A percentile compares a stretch with the other conserved stretches of the same genome.
Evolutionary conservation across 179 eudicot species (phyloP).

Genomic region (Silene noctiflora): DNA sequence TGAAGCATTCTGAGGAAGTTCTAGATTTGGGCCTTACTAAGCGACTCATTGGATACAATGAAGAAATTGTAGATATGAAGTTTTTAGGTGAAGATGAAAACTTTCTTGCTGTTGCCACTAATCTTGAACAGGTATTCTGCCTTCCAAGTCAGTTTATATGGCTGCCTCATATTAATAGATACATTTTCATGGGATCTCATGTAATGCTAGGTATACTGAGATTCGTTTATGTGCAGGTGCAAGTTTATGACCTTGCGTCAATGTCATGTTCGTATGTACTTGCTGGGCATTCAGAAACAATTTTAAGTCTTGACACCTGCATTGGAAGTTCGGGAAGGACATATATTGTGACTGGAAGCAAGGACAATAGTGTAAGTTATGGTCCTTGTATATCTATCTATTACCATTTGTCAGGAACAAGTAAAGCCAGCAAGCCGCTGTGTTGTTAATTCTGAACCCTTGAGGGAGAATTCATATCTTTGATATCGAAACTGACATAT

Average conservation of each 20-base stretch:
- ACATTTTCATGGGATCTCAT: neutral
- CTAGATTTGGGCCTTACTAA: no score
- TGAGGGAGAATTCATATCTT: neutral
- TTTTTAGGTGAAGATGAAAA: slow-evolving; percentile 91
- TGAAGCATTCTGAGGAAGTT: slow-evolving; percentile 34
- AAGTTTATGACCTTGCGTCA: slow-evolving; percentile 84
- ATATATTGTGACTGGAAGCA: slow-evolving; percentile 91
- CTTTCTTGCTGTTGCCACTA: slow-evolving; percentile 93
- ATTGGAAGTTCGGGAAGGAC: slow-evolving; percentile 56
- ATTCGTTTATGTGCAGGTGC: slow-evolving; percentile 48
- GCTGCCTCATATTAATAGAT: neutral
- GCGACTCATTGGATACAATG: slow-evolving; percentile 73
- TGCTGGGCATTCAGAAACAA: slow-evolving; percentile 80
- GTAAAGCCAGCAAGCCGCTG: neutral
- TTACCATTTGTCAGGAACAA: neutral
- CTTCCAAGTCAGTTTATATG: slow-evolving; percentile 2
- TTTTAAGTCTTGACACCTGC: slow-evolving; percentile 87
- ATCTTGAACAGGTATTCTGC: slow-evolving; percentile 74
- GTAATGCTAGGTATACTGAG: neutral
- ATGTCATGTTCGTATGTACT: slow-evolving; percentile 97
- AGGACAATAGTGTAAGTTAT: slow-evolving; percentile 79
- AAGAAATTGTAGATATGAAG: slow-evolving; percentile 93
- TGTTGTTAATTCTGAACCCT: neutral
- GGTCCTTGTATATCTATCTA: slow-evolving; percentile 6
- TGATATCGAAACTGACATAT: neutral